These are phyloP conservation scores for Yamadazyma nakazawae DNA, from an alignment of 805 yeast genomes.

Conservation along the genomic window DNA sequence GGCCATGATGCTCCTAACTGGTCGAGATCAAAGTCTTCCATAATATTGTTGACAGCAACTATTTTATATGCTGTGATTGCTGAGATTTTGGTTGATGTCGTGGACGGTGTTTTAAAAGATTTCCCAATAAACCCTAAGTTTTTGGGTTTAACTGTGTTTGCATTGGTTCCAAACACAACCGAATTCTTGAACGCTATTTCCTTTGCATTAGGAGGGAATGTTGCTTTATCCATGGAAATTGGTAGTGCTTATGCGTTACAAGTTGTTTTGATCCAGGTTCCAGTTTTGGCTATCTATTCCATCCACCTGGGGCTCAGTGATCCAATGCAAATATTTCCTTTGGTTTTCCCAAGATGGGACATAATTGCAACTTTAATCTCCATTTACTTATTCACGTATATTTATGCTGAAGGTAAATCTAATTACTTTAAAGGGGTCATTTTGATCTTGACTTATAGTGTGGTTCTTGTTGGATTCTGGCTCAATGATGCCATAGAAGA, in stretches of 20 bases:
- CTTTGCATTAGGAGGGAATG: slow-evolving; percentile 93
- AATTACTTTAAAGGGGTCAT: slow-evolving; percentile 95
- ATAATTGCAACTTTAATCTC: slow-evolving; percentile 79
- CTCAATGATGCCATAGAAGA: slow-evolving; percentile 44
- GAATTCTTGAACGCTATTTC: slow-evolving; percentile 96
- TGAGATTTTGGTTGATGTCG: slow-evolving; percentile 88
- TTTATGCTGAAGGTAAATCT: slow-evolving; percentile 95
- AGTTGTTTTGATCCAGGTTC: slow-evolving; percentile 90
- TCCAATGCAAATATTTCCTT: slow-evolving; percentile 58
- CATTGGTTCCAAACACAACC: slow-evolving; percentile 94
- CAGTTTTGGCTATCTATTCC: slow-evolving; percentile 80
- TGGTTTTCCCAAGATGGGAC: slow-evolving; percentile 96
- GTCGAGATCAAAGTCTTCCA: slow-evolving; percentile 81
- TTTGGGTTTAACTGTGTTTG: slow-evolving; percentile 90
- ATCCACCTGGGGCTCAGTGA: slow-evolving; percentile 42
- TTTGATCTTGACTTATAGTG: slow-evolving; percentile 71
- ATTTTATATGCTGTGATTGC: slow-evolving; percentile 88
- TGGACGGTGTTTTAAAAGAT: slow-evolving; percentile 75
- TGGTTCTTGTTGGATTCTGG: slow-evolving; percentile 78
- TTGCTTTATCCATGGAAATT: slow-evolving; percentile 94
- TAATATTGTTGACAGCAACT: slow-evolving; percentile 81
- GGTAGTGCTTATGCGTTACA: slow-evolving; percentile 97
- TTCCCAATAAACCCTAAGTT: slow-evolving; percentile 88
- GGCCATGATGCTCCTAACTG: slow-evolving; percentile 98
- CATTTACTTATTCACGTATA: slow-evolving; percentile 84